Evolutionary conservation across 2,329 filamentous ascomycete species (phyloP).

Genomic region (Microcera coccophila): DNA sequence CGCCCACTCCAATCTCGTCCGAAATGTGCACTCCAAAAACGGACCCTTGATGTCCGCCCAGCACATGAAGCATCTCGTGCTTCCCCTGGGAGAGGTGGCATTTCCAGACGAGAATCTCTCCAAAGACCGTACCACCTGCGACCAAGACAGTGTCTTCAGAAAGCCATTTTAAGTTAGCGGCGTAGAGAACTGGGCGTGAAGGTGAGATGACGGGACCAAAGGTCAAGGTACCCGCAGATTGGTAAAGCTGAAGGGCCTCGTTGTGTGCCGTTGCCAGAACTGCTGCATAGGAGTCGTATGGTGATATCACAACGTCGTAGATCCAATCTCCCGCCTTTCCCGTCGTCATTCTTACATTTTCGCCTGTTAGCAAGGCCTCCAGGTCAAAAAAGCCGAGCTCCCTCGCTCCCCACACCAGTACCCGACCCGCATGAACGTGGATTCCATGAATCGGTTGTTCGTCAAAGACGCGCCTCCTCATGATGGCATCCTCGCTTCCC

Average conservation of each 20-base stretch:
- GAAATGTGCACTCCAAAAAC: slow-evolving; percentile 89
- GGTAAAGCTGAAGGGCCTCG: slow-evolving; percentile 57
- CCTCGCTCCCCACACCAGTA: slow-evolving; percentile 69
- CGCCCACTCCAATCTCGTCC: slow-evolving; percentile 36
- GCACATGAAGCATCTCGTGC: slow-evolving; percentile 47
- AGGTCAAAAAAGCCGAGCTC: slow-evolving; percentile 40
- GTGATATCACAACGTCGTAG: slow-evolving; percentile 59
- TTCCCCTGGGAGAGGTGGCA: slow-evolving; percentile 42
- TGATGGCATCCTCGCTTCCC: slow-evolving; percentile 33
- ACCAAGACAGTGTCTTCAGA: slow-evolving; percentile 61
- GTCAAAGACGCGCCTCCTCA: slow-evolving; percentile 53
- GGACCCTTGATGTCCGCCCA: slow-evolving; percentile 79
- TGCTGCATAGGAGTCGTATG: slow-evolving; percentile 40
- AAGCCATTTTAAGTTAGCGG: slow-evolving; percentile 68
- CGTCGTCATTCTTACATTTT: slow-evolving; percentile 3
- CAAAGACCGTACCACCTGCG: slow-evolving; percentile 88
- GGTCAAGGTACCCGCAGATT: slow-evolving; percentile 28
- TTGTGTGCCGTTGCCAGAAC: slow-evolving; percentile 84
- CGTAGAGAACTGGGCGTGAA: slow-evolving; percentile 82
- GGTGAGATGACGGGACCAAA: slow-evolving; percentile 55
- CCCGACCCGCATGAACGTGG: slow-evolving; percentile 36
- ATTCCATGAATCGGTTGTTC: slow-evolving; percentile 75
- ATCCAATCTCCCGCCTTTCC: slow-evolving; percentile 67
- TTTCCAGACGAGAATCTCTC: slow-evolving; percentile 88
- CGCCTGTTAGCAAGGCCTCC: background rate